Evolutionary conservation across 345 rosid species (phyloP).

Genomic region (Populus alba): DNA sequence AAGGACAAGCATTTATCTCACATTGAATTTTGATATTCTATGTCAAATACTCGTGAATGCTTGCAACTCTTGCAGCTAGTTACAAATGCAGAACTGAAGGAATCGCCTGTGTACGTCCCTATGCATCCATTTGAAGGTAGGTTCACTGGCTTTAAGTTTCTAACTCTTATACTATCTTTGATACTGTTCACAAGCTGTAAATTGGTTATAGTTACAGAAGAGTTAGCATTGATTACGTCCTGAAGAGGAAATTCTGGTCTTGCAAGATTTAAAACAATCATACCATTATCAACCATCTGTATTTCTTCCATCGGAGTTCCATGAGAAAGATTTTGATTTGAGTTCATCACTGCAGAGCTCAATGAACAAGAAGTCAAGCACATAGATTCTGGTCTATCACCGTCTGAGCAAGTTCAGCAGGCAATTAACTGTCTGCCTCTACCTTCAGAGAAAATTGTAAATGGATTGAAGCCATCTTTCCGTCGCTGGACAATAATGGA

Average conservation of each 20-base stretch:
- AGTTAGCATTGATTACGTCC: neutral
- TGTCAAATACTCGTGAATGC: neutral
- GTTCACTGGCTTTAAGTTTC: neutral
- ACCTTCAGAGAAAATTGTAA: neutral
- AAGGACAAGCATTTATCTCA: neutral
- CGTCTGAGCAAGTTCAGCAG: conserved; percentile 41
- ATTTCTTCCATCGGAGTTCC: neutral
- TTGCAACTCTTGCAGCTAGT: conserved; percentile 41
- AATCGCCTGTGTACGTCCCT: conserved; percentile 52
- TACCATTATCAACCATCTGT: neutral
- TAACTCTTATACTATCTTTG: neutral
- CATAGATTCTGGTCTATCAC: conserved; percentile 32
- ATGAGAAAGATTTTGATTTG: neutral
- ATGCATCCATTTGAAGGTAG: conserved; percentile 52
- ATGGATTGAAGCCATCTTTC: conserved; percentile 21
- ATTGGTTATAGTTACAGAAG: neutral
- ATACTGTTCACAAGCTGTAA: neutral
- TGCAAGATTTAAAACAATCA: neutral
- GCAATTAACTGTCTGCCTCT: conserved; percentile 46
- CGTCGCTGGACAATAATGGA: conserved; percentile 49
- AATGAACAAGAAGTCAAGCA: conserved; percentile 41
- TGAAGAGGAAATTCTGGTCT: neutral
- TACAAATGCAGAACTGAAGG: conserved; percentile 48
- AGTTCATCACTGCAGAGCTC: conserved; percentile 29
- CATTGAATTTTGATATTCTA: neutral